Evolutionary conservation across 1,284 basidiomycete species (phyloP).

Genomic region (Heimioporus retisporus): DNA sequence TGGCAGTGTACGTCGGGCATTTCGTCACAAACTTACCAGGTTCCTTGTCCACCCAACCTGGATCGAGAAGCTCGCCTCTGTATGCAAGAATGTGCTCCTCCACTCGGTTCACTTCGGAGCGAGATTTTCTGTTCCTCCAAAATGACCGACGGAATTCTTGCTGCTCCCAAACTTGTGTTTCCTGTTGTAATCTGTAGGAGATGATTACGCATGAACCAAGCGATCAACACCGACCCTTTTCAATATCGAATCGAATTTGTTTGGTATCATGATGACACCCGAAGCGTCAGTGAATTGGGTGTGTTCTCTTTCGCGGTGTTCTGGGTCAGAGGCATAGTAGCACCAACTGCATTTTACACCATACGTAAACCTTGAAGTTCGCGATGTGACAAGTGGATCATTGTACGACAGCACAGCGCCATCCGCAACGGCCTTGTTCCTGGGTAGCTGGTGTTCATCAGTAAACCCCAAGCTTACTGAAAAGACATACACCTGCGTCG

Average conservation of each 20-base stretch:
- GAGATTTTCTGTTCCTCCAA: neutral
- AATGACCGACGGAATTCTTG: conserved; percentile 8
- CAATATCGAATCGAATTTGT: conserved; percentile 1
- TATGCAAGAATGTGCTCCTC: conserved; percentile 6
- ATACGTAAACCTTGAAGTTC: conserved; percentile 1
- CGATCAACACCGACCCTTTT: neutral
- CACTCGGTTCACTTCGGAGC: neutral
- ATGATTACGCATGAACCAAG: neutral
- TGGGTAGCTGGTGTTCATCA: neutral
- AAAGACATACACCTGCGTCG: too few species aligned
- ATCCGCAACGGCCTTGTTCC: neutral
- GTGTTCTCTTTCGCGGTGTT: neutral
- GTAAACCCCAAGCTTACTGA: too few species aligned
- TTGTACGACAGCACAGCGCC: neutral
- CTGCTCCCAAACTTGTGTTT: conserved; percentile 11
- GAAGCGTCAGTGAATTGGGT: neutral
- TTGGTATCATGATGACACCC: neutral
- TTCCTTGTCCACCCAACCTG: conserved; percentile 6
- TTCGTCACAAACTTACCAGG: neutral
- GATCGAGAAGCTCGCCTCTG: conserved; percentile 8
- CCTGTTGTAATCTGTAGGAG: neutral
- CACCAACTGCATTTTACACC: neutral
- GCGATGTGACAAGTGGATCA: neutral
- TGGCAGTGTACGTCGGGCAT: neutral
- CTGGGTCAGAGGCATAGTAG: neutral